phyloP scores from a whole-genome alignment of 371 early-diverging fungal species.

The Mortierella sp. region DNA sequence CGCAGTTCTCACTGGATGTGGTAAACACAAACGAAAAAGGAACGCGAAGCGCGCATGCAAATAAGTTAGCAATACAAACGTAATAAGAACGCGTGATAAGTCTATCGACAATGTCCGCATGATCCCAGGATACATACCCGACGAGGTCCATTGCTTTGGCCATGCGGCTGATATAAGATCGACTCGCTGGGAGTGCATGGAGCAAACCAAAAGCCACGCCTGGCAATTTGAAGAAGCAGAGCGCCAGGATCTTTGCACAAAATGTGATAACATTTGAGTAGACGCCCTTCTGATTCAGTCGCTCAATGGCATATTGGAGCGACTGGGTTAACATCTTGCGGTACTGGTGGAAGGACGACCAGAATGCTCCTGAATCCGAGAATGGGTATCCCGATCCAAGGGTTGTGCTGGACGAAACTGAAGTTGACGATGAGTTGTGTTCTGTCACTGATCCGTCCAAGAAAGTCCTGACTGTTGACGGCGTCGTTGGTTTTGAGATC shows the following conservation, averaged over 20 bases:
- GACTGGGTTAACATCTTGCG: constrained; percentile 49
- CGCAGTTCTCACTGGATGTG: constrained; percentile 39
- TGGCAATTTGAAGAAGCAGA: constrained; percentile 71
- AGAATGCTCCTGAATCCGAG: constrained; percentile 49
- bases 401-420: constrained; percentile 57
- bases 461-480: constrained; percentile 51
- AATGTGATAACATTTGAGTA: constrained; percentile 68
- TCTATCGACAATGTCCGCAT: too few species aligned
- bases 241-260: constrained; percentile 65
- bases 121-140: constrained; percentile 27
- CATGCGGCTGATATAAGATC: constrained; percentile 60
- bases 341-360: constrained; percentile 39
- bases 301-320: constrained; percentile 63
- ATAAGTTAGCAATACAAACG: not conserved
- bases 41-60: not conserved
- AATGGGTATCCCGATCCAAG: constrained; percentile 57
- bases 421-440: constrained; percentile 47
- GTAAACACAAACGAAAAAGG: not conserved
- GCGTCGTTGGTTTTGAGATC: constrained; percentile 53
- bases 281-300: constrained; percentile 61
- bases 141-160: constrained; percentile 56
- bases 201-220: constrained; percentile 64
- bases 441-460: constrained; percentile 52
- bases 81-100: not conserved
- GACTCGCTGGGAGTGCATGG: constrained; percentile 59